These are phyloP conservation scores for Murraya koenigii DNA, from an alignment of 345 rosid genomes.

Conservation along the genomic window DNA sequence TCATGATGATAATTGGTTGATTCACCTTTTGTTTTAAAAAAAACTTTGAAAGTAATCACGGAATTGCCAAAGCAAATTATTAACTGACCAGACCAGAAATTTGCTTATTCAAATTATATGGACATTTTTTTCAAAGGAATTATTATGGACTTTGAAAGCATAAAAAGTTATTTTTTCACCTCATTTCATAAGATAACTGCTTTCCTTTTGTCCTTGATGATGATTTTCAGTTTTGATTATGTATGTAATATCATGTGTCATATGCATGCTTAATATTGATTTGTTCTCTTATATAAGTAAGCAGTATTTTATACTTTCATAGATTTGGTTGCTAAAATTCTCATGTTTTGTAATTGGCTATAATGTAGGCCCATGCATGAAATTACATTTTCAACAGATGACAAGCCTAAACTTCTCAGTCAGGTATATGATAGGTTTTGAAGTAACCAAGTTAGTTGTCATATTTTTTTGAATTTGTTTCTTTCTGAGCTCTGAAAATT, in stretches of 20 bases:
- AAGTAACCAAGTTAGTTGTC: slow-evolving; percentile 8
- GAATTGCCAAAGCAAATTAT: neutral
- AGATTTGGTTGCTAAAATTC: slow-evolving; percentile 15
- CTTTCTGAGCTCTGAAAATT: slow-evolving; percentile 9
- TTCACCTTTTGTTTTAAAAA: neutral
- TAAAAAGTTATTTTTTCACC: no score
- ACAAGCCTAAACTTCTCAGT: slow-evolving; percentile 96
- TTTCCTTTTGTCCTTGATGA: neutral
- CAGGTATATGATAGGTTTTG: slow-evolving; percentile 53
- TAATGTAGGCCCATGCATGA: slow-evolving; percentile 92
- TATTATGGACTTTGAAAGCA: neutral
- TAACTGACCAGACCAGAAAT: neutral
- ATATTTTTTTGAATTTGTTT: slow-evolving; percentile 4
- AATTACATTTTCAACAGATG: slow-evolving; percentile 81
- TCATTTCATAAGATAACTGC: neutral
- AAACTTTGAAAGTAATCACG: neutral
- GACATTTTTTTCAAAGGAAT: neutral
- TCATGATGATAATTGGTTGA: neutral
- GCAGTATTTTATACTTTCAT: neutral
- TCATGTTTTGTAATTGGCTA: slow-evolving; percentile 17
- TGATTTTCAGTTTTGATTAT: neutral
- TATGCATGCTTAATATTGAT: neutral
- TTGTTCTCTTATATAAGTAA: neutral
- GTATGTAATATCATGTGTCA: neutral
- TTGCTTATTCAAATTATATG: neutral